Percentiles rank a stretch among this genome's conserved stretches.
These are phyloP conservation scores for Calonectria multiphialidica DNA, from an alignment of 2,329 filamentous ascomycete genomes.

Conservation along the genomic window DNA sequence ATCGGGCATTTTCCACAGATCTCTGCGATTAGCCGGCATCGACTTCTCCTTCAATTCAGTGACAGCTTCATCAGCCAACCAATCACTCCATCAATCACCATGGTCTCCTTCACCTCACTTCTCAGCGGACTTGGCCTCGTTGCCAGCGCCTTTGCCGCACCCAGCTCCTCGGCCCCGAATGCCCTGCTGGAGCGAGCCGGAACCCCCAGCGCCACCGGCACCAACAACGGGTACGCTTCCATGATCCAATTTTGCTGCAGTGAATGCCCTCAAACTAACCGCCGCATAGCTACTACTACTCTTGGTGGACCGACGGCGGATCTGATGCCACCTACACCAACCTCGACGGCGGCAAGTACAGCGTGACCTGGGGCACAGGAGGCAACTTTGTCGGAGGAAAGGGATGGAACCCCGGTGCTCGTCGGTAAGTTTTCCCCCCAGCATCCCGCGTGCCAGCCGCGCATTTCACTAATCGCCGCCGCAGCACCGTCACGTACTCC, in stretches of 20 bases:
- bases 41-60: not conserved
- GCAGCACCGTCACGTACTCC: conserved; percentile 37
- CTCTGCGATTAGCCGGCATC: not conserved
- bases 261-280: not conserved
- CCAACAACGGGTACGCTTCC: conserved; percentile 48
- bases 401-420: conserved; percentile 33
- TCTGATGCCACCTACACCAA: conserved; percentile 59
- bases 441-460: fast-evolving
- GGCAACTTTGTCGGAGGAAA: conserved; percentile 41
- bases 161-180: conserved; percentile 34
- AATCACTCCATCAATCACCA: conserved; percentile 23
- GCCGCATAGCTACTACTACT: conserved; percentile 54
- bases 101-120: conserved; percentile 43
- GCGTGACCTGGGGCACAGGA: conserved; percentile 54
- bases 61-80: not conserved
- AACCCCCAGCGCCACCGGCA: conserved; percentile 51
- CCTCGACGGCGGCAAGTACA: conserved; percentile 56
- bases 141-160: conserved; percentile 33
- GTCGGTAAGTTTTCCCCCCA: conserved; percentile 54
- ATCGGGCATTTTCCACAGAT: not conserved
- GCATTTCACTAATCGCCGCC: not conserved
- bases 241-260: not conserved
- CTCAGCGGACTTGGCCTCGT: conserved; percentile 41
- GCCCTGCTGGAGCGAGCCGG: conserved; percentile 28
- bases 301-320: conserved; percentile 60